Evolutionary conservation across 345 rosid species (phyloP).

Genomic region (Lenwebbia sp.): DNA sequence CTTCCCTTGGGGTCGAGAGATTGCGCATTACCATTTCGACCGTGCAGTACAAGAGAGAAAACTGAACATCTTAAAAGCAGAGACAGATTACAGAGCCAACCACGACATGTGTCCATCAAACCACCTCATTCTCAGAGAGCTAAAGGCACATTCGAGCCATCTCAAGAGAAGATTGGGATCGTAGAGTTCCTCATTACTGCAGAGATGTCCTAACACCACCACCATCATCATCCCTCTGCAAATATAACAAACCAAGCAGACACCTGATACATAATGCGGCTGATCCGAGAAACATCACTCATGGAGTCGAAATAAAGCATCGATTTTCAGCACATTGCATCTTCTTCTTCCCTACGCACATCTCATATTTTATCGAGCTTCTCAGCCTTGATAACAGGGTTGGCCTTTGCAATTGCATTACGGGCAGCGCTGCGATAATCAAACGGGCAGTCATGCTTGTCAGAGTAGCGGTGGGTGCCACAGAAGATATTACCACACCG

Average conservation of each 20-base stretch:
- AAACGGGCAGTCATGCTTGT: conserved; percentile 68
- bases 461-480: conserved; percentile 76
- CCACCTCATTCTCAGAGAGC: conserved; percentile 25
- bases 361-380: conserved; percentile 79
- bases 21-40: conserved; percentile 16
- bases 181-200: conserved; percentile 17
- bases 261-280: conserved; percentile 12
- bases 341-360: background rate
- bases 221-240: background rate
- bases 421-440: conserved; percentile 71
- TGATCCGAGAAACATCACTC: conserved; percentile 10
- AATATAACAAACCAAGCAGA: conserved; percentile 26
- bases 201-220: conserved; percentile 16
- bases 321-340: conserved; percentile 5
- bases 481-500: conserved; percentile 78
- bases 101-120: conserved; percentile 23
- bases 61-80: conserved; percentile 9
- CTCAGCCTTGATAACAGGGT: conserved; percentile 84
- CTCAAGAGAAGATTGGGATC: conserved; percentile 15
- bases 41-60: conserved; percentile 10
- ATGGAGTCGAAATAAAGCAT: conserved; percentile 9
- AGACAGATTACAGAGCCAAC: conserved; percentile 19
- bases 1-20: background rate
- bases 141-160: conserved; percentile 20
- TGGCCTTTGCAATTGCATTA: conserved; percentile 80